These are phyloP conservation scores for Herpotrichia juniperi DNA, from an alignment of 2,329 filamentous ascomycete species.

Conservation along the genomic window DNA sequence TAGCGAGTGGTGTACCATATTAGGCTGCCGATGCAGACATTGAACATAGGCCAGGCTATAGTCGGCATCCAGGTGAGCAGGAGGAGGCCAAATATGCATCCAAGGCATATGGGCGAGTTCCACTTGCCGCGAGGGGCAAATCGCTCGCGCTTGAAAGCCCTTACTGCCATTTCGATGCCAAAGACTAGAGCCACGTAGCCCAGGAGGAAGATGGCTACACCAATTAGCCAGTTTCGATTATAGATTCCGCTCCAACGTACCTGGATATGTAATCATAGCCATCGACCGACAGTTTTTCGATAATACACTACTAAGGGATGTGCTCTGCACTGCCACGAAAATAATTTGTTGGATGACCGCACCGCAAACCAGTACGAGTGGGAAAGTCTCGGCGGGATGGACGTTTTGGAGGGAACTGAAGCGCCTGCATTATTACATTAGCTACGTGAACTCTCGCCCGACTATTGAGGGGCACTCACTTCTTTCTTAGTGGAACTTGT, in stretches of 20 bases:
- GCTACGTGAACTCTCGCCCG: not conserved
- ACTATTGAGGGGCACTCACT: constrained; percentile 26
- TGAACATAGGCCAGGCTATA: constrained; percentile 59
- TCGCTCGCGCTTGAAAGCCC: constrained; percentile 60
- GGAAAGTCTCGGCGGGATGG: constrained; percentile 48
- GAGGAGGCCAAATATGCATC: constrained; percentile 56
- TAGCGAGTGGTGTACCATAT: constrained; percentile 71
- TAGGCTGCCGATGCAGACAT: constrained; percentile 70
- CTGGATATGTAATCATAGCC: constrained; percentile 46
- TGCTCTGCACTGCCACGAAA: constrained; percentile 47
- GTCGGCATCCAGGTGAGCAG: constrained; percentile 66
- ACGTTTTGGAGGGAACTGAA: constrained; percentile 44
- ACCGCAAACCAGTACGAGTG: constrained; percentile 46
- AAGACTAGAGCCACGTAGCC: constrained; percentile 71
- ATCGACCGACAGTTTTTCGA: constrained; percentile 42
- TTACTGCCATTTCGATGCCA: constrained; percentile 64
- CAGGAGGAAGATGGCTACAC: constrained; percentile 67
- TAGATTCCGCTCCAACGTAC: constrained; percentile 32
- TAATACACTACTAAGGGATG: constrained; percentile 44
- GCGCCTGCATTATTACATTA: constrained; percentile 31
- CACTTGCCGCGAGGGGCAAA: constrained; percentile 67
- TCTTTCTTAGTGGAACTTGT: constrained; percentile 35
- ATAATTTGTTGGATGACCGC: constrained; percentile 45
- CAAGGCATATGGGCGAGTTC: constrained; percentile 64
- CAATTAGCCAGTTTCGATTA: constrained; percentile 19